Base-by-base conservation (phyloP, 1,284 basidiomycete species). In the Trichosporon coremiiforme region DNA sequence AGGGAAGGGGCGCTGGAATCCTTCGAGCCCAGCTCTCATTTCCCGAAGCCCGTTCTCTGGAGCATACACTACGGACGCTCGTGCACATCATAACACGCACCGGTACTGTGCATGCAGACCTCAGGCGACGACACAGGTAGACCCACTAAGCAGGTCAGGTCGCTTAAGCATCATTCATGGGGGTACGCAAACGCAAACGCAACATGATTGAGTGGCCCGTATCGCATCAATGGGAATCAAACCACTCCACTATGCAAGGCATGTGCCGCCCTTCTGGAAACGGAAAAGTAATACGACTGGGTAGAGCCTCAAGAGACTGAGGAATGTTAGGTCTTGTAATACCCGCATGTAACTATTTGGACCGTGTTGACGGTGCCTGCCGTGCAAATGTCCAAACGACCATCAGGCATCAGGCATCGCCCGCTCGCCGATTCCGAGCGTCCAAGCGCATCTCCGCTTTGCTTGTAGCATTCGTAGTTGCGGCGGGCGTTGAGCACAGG, bases 201-300 rank as follows among this genome's bases (percentile, higher is more conserved):
- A n/a, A n/a, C 47, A 53, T 22, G 47, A 53, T 53, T 22, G n/a
- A 53, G 2, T 47, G 45, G 47, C 20, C 20, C 1, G 15, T 3
- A 17, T 5, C 17, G 10, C 35, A 12, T 22, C 64, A 33, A n/a
- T 41, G 64, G 35, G 31, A 33, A 33, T 35, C 57, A 33, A 60
- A n/a, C 17, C 35, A 33, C 33, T n/a, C 4, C 33, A 8, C 4
- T 33, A 33, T 33, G 33, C 33, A 33, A 33, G 33, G 57, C 57
- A 33, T 60, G 57, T 60, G 57, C 31, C 57, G 57, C 3, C 8
- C 57, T 33, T n/a, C 57, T 60, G 57, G 55, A 60, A 33, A 53
- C 47, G 47, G n/a, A n/a, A n/a, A n/a, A n/a, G n/a, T 22, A 53
- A 53, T 53, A 22, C 7, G 20, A 20, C 47, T 22, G 47, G 47